phyloP scores from a whole-genome alignment of 1,139 yeast genomes.

The Nakaseomyces sp. region DNA sequence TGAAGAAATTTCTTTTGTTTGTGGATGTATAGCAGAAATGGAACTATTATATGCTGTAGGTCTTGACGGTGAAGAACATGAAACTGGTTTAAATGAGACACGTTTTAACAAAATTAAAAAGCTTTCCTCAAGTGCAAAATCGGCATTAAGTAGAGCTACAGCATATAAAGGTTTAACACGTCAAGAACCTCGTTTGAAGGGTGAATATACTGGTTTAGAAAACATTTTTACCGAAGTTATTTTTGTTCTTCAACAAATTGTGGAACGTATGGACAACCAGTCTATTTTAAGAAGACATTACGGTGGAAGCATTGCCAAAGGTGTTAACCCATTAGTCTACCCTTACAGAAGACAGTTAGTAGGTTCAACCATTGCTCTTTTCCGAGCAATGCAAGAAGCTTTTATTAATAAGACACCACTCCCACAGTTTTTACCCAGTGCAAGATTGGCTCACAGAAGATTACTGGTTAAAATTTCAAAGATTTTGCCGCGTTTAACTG shows the following conservation, averaged over 20 bases:
- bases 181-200: conserved; percentile 43
- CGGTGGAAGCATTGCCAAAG: conserved; percentile 41
- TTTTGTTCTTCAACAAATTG: conserved; percentile 38
- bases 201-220: conserved; percentile 36
- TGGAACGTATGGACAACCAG: conserved; percentile 41
- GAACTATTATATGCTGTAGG: conserved; percentile 36
- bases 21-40: conserved; percentile 36
- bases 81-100: conserved; percentile 23
- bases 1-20: conserved; percentile 35
- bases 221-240: conserved; percentile 38
- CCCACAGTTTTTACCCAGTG: conserved; percentile 44
- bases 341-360: conserved; percentile 40
- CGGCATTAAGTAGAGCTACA: conserved; percentile 36
- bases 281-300: conserved; percentile 37
- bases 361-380: conserved; percentile 33
- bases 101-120: conserved; percentile 28
- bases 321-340: conserved; percentile 35
- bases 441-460: conserved; percentile 40
- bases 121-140: conserved; percentile 33
- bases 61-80: conserved; percentile 32
- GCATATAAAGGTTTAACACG: conserved; percentile 36
- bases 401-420: conserved; percentile 37
- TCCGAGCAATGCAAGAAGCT: conserved; percentile 39
- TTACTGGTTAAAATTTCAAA: conserved; percentile 23
- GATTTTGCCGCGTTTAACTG: not conserved